Conservation (phyloP, 306 rosid genomes). For the Psophocarpus tetragonolobus region DNA sequence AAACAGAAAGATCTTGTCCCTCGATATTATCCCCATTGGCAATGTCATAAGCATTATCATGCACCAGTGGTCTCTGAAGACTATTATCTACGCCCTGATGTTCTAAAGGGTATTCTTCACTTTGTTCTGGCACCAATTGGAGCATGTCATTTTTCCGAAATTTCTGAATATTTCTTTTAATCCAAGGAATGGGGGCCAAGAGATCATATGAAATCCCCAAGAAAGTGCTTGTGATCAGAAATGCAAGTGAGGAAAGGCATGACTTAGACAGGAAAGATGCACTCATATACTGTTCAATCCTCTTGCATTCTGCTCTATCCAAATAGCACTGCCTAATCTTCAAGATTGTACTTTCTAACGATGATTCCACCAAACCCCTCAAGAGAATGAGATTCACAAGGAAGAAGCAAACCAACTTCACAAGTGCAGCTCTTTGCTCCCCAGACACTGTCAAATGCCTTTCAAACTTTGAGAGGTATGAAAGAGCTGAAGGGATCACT, state of each 20-base stretch:
- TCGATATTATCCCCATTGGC: constrained; percentile 53
- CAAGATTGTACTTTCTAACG: constrained; percentile 77
- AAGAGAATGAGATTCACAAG: constrained; percentile 92
- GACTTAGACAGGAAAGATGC: constrained; percentile 86
- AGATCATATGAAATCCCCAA: constrained; percentile 95
- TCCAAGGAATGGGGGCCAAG: constrained; percentile 96
- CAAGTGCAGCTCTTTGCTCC: constrained; percentile 88
- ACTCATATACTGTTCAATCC: constrained; percentile 97
- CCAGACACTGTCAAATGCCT: constrained; percentile 94
- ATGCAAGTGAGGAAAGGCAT: constrained; percentile 96
- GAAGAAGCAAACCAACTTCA: constrained; percentile 98
- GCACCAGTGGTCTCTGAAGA: constrained; percentile 71
- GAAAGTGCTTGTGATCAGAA: constrained; percentile 87
- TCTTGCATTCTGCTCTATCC: constrained; percentile 96
- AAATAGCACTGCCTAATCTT: constrained; percentile 92
- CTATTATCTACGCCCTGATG: constrained; percentile 60
- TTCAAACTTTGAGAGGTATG: constrained; percentile 89
- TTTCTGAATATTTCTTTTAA: constrained; percentile 72
- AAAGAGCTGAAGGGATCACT: constrained; percentile 84
- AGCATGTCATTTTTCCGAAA: constrained; percentile 96
- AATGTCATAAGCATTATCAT: constrained; percentile 49
- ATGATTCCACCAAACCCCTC: constrained; percentile 86
- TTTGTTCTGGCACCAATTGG: constrained; percentile 88
- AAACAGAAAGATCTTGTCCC: constrained; percentile 77
- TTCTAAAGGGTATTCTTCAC: constrained; percentile 79